Conservation (phyloP, 495 filamentous ascomycete species). For the Daldinia grandis region DNA sequence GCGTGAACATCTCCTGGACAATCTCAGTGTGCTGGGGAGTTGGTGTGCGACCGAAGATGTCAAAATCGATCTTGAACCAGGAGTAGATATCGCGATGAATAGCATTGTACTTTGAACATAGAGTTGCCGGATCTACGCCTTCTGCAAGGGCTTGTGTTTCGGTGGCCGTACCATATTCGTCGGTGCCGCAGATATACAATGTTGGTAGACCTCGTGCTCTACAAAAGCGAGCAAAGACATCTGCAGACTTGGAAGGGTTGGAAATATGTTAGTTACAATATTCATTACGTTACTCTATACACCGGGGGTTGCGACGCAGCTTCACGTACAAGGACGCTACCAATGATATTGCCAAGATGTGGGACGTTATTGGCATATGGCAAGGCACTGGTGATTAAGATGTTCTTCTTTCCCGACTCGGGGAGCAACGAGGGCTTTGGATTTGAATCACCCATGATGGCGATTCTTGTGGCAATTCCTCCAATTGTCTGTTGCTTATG, state of each 20-base stretch:
- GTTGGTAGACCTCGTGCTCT: constrained; percentile 71
- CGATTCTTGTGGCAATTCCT: not conserved
- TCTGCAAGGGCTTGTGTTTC: constrained; percentile 52
- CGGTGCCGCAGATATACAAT: constrained; percentile 69
- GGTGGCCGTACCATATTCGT: constrained; percentile 54
- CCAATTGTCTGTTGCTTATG: constrained; percentile 5
- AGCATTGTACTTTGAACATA: constrained; percentile 52
- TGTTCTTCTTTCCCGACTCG: constrained; percentile 58
- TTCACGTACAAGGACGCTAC: constrained; percentile 71
- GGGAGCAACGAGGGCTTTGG: constrained; percentile 47
- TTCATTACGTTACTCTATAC: not conserved
- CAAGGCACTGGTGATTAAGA: constrained; percentile 71
- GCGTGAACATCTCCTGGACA: constrained; percentile 82
- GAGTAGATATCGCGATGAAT: constrained; percentile 49
- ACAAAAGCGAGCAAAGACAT: constrained; percentile 70
- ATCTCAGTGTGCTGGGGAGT: constrained; percentile 85
- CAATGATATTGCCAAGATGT: constrained; percentile 93
- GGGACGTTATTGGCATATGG: constrained; percentile 98
- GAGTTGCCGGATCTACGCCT: constrained; percentile 47
- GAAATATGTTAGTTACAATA: constrained; percentile 3
- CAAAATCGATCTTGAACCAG: constrained; percentile 51
- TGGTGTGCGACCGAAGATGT: constrained; percentile 50
- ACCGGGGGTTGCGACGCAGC: constrained; percentile 65
- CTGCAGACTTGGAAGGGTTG: constrained; percentile 43
- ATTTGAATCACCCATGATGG: constrained; percentile 30